Conservation (phyloP, 1,284 basidiomycete genomes). For the Ganoderma multipileum region DNA sequence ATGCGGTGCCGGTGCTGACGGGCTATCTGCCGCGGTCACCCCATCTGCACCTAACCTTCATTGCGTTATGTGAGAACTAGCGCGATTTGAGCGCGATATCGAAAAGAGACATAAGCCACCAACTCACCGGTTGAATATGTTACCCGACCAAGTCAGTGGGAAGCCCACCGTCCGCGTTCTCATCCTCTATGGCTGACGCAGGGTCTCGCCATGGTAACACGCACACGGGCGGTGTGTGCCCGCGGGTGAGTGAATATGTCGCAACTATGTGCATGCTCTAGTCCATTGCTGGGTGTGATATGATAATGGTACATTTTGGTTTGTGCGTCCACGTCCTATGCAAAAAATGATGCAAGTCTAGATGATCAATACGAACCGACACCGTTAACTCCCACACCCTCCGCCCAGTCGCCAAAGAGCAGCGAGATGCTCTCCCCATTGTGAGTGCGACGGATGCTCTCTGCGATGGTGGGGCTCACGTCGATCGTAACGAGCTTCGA, state of each 20-base stretch:
- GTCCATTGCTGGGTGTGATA: conserved; percentile 27
- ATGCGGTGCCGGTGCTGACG: conserved; percentile 8
- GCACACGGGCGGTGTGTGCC: conserved; percentile 11
- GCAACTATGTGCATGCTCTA: conserved; percentile 20
- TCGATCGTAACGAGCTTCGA: conserved; percentile 82
- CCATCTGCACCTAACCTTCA: conserved; percentile 16
- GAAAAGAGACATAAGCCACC: conserved; percentile 8
- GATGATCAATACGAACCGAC: conserved; percentile 32
- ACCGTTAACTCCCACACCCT: conserved; percentile 33
- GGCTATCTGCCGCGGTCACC: neutral
- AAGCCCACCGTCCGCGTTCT: conserved; percentile 13
- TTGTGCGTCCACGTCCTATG: conserved; percentile 27
- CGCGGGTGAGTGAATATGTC: neutral
- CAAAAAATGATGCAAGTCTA: conserved; percentile 27
- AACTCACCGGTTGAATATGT: conserved; percentile 24
- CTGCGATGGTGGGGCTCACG: conserved; percentile 90
- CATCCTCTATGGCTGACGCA: neutral
- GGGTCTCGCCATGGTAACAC: conserved; percentile 27
- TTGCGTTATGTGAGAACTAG: conserved; percentile 28
- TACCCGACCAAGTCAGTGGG: conserved; percentile 18
- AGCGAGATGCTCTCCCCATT: conserved; percentile 92
- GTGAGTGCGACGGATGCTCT: conserved; percentile 96
- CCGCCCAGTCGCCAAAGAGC: conserved; percentile 80
- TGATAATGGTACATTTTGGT: conserved; percentile 32
- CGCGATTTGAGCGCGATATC: neutral